phyloP scores from a whole-genome alignment of 2,329 filamentous ascomycete genomes.

The Apiospora saccharicola region DNA sequence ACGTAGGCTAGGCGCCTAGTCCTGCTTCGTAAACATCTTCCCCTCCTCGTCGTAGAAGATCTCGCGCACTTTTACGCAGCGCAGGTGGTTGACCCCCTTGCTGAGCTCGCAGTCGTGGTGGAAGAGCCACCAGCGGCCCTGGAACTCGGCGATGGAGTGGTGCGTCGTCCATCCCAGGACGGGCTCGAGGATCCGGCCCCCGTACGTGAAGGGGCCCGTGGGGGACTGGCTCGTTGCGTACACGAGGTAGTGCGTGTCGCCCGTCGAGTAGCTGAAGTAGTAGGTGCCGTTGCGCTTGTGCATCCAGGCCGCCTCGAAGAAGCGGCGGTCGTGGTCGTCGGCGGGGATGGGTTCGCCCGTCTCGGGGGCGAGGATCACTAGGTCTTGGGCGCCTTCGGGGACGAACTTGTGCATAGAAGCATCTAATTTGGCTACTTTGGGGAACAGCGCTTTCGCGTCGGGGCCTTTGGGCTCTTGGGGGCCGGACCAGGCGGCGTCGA shows the following conservation, averaged over 20 bases:
- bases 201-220: constrained; percentile 76
- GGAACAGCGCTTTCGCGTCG: constrained; percentile 65
- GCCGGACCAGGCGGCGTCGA: constrained; percentile 61
- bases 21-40: constrained; percentile 59
- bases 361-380: constrained; percentile 70
- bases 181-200: constrained; percentile 75
- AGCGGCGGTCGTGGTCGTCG: constrained; percentile 75
- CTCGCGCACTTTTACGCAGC: constrained; percentile 78
- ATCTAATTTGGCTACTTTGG: constrained; percentile 70
- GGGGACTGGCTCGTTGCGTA: constrained; percentile 73
- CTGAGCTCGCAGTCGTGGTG: constrained; percentile 78
- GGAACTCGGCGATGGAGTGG: constrained; percentile 78
- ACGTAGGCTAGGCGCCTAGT: constrained; percentile 26
- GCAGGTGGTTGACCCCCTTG: constrained; percentile 72
- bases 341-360: constrained; percentile 65
- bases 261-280: constrained; percentile 81
- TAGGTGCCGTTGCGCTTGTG: constrained; percentile 75
- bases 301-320: constrained; percentile 85
- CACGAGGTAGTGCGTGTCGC: constrained; percentile 77
- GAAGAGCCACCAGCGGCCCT: constrained; percentile 76
- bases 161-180: constrained; percentile 85
- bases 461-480: constrained; percentile 66
- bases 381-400: constrained; percentile 60
- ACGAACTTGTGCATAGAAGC: constrained; percentile 71
- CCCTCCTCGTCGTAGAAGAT: constrained; percentile 74